A percentile compares a stretch with the other conserved stretches of the same genome.
phyloP scores from a whole-genome alignment of 345 rosid species.

The Isatis tinctoria region DNA sequence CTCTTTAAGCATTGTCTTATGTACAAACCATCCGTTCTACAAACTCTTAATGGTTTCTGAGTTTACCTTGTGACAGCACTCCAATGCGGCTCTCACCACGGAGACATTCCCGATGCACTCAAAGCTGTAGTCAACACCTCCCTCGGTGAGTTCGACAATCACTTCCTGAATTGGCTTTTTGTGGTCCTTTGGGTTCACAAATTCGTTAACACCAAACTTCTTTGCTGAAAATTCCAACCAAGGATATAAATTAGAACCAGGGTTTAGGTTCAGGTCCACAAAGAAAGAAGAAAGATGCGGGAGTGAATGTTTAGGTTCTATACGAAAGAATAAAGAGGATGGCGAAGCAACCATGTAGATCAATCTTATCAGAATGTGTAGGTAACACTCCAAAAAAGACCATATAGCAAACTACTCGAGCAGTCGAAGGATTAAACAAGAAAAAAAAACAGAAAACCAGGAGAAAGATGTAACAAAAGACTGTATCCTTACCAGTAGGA shows the following conservation, averaged over 20 bases:
- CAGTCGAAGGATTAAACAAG: background rate
- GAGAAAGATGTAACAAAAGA: background rate
- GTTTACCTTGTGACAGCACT: conserved; percentile 96
- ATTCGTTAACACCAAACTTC: conserved; percentile 93
- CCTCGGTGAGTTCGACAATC: conserved; percentile 81
- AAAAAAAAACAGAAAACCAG: background rate
- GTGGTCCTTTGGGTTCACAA: conserved; percentile 73
- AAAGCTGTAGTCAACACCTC: conserved; percentile 98
- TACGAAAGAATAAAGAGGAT: background rate
- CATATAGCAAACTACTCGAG: background rate
- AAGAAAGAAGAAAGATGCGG: background rate
- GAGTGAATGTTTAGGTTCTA: background rate
- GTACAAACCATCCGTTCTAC: background rate
- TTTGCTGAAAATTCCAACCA: conserved; percentile 28
- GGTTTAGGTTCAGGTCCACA: no score
- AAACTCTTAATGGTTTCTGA: no score
- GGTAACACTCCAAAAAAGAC: background rate
- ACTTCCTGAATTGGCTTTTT: conserved; percentile 94
- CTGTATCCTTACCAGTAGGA: conserved; percentile 64
- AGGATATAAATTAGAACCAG: conserved; percentile 43
- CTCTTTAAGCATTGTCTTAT: conserved; percentile 4
- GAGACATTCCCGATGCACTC: conserved; percentile 98
- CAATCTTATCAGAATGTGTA: no score
- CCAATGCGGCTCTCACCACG: conserved; percentile 94
- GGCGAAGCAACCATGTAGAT: background rate